Percentiles rank a stretch among this genome's conserved stretches.
Evolutionary conservation across 371 early-diverging fungal genomes (phyloP).

Genomic region (Lichtheimia hyalospora): DNA sequence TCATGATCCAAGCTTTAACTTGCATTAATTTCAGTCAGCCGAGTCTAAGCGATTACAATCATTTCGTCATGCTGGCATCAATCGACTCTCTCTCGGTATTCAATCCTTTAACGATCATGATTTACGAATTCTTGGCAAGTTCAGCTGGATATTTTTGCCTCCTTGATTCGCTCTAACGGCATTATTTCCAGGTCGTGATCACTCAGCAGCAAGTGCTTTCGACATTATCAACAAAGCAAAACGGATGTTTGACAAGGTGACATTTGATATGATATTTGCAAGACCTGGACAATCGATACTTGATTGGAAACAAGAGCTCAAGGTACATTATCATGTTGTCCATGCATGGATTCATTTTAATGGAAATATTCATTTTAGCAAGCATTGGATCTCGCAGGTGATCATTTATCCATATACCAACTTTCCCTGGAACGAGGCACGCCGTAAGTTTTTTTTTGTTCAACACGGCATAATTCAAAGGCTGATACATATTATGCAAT

Average conservation of each 20-base stretch:
- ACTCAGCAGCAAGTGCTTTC: conserved; percentile 62
- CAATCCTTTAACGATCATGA: conserved; percentile 66
- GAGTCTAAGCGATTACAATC: conserved; percentile 38
- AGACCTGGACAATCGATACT: conserved; percentile 66
- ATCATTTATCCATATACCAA: conserved; percentile 83
- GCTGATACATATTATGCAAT: not conserved
- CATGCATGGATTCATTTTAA: not conserved
- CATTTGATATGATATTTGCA: conserved; percentile 88
- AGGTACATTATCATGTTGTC: conserved; percentile 16
- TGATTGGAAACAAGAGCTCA: conserved; percentile 69
- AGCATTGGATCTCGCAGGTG: conserved; percentile 56
- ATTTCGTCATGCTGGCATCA: conserved; percentile 70
- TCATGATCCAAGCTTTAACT: not conserved
- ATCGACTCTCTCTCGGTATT: conserved; percentile 81
- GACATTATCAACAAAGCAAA: conserved; percentile 55
- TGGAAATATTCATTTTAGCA: conserved; percentile 14
- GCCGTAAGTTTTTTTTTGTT: conserved; percentile 37
- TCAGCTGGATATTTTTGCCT: too few relatives aligned
- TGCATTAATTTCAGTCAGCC: conserved; percentile 39
- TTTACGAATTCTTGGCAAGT: conserved; percentile 40
- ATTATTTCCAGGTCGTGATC: conserved; percentile 80
- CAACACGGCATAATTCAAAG: not conserved
- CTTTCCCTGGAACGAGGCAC: conserved; percentile 86
- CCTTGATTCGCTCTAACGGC: too few relatives aligned
- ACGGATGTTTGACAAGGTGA: conserved; percentile 64